These are phyloP conservation scores for Debaryomyces fabryi DNA, from an alignment of 1,139 yeast species.

Conservation along the genomic window DNA sequence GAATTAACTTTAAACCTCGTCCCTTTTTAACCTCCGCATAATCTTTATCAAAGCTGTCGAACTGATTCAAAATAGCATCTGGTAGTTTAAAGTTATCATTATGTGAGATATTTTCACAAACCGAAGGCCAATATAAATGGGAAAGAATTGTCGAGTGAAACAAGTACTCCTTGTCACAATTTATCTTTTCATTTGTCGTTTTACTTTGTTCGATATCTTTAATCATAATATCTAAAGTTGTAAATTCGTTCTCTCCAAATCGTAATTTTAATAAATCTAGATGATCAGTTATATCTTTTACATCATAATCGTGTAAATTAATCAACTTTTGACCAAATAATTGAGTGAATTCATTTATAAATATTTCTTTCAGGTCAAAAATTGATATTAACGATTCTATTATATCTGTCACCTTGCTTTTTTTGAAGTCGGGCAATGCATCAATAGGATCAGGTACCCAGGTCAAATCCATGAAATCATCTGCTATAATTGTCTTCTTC, in stretches of 20 bases:
- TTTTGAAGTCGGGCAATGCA: conserved; percentile 82
- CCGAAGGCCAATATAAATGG: conserved; percentile 56
- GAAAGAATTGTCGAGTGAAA: conserved; percentile 46
- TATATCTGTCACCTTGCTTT: conserved; percentile 64
- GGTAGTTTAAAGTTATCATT: conserved; percentile 53
- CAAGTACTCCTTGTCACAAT: conserved; percentile 13
- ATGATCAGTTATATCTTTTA: conserved; percentile 42
- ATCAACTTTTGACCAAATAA: conserved; percentile 67
- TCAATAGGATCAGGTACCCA: conserved; percentile 96
- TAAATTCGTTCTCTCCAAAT: conserved; percentile 69
- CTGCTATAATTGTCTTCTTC: conserved; percentile 20
- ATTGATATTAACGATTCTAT: conserved; percentile 74
- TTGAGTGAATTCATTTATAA: conserved; percentile 69
- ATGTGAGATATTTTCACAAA: conserved; percentile 29
- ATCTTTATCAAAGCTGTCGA: conserved; percentile 45
- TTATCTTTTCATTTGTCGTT: conserved; percentile 33
- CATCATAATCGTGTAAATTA: conserved; percentile 46
- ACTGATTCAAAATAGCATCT: conserved; percentile 30
- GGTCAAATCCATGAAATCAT: conserved; percentile 49
- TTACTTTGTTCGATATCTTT: conserved; percentile 67
- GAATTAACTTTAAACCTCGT: conserved; percentile 59
- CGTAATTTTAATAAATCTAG: conserved; percentile 60
- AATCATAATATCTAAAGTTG: conserved; percentile 82
- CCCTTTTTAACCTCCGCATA: conserved; percentile 55
- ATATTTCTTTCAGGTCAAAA: conserved; percentile 75